These are phyloP conservation scores for Geotrichum citri-aurantii DNA, from an alignment of 1,139 yeast species.

Conservation along the genomic window DNA sequence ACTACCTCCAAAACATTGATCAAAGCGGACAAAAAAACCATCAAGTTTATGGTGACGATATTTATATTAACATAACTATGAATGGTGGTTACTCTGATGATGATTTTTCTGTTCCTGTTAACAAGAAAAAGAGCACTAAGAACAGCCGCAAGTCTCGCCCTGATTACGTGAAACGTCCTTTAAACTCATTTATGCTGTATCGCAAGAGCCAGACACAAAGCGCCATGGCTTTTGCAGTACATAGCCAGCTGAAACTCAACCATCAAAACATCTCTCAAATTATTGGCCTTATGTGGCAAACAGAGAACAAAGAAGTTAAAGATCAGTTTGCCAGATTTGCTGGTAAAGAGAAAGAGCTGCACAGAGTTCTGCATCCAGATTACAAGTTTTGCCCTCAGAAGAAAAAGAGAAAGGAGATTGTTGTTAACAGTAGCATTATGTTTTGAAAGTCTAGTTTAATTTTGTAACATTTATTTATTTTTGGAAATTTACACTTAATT, in stretches of 20 bases:
- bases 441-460: not conserved
- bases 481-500: not conserved
- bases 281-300: constrained; percentile 45
- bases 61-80: constrained; percentile 30
- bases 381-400: constrained; percentile 44
- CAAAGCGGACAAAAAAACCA: constrained; percentile 1
- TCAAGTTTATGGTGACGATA: constrained; percentile 26
- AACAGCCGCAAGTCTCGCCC: constrained; percentile 26
- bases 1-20: constrained; percentile 8
- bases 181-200: constrained; percentile 48
- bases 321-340: constrained; percentile 39
- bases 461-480: not conserved
- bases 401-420: constrained; percentile 25
- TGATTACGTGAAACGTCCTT: constrained; percentile 43
- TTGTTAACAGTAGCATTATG: not conserved
- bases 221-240: constrained; percentile 39
- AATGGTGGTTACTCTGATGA: constrained; percentile 25
- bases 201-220: constrained; percentile 43
- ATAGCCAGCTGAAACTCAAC: constrained; percentile 38
- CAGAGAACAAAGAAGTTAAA: constrained; percentile 39
- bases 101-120: constrained; percentile 17
- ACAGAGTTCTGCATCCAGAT: constrained; percentile 41
- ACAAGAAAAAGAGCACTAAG: constrained; percentile 26
- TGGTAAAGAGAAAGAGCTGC: constrained; percentile 40
- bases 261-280: constrained; percentile 42